phyloP scores from a whole-genome alignment of 2,329 filamentous ascomycete species.

The Trichoderma arundinaceum region DNA sequence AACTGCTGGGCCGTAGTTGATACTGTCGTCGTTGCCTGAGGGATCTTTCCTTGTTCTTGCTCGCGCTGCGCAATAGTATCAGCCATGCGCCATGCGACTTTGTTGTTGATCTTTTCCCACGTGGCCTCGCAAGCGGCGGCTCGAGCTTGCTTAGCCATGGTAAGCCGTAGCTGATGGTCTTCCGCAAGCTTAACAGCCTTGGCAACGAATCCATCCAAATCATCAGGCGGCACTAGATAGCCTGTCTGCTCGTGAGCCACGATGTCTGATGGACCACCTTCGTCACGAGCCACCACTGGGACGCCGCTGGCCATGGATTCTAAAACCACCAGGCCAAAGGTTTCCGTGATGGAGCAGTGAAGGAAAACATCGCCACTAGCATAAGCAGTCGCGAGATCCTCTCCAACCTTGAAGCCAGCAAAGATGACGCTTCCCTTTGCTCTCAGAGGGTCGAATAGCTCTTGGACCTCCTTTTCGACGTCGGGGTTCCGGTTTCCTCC shows the following conservation, averaged over 20 bases:
- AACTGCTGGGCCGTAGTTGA: conserved; percentile 41
- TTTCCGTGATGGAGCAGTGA: conserved; percentile 74
- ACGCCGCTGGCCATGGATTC: conserved; percentile 75
- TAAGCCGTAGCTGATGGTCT: conserved; percentile 50
- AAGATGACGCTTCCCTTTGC: conserved; percentile 64
- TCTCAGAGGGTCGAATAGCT: conserved; percentile 60
- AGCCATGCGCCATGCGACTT: conserved; percentile 68
- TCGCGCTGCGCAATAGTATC: conserved; percentile 57
- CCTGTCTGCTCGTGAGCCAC: conserved; percentile 64
- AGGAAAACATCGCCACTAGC: conserved; percentile 72
- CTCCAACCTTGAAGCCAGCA: conserved; percentile 67
- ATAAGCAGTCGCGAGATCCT: conserved; percentile 67
- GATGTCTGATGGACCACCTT: conserved; percentile 72
- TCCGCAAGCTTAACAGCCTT: conserved; percentile 57
- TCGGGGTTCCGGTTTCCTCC: conserved; percentile 69
- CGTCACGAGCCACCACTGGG: conserved; percentile 70
- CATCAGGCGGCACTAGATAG: conserved; percentile 64
- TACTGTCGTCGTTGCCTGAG: conserved; percentile 31
- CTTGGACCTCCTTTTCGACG: conserved; percentile 65
- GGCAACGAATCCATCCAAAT: conserved; percentile 63
- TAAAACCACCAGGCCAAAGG: conserved; percentile 72
- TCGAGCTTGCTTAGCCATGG: conserved; percentile 57
- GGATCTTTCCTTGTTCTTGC: conserved; percentile 38
- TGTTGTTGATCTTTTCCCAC: conserved; percentile 75
- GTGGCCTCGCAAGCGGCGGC: conserved; percentile 66